Percentiles rank a stretch among this genome's conserved stretches.
Evolutionary conservation across 257 asterid genomes (phyloP).

Genomic region (Lycium barbarum): DNA sequence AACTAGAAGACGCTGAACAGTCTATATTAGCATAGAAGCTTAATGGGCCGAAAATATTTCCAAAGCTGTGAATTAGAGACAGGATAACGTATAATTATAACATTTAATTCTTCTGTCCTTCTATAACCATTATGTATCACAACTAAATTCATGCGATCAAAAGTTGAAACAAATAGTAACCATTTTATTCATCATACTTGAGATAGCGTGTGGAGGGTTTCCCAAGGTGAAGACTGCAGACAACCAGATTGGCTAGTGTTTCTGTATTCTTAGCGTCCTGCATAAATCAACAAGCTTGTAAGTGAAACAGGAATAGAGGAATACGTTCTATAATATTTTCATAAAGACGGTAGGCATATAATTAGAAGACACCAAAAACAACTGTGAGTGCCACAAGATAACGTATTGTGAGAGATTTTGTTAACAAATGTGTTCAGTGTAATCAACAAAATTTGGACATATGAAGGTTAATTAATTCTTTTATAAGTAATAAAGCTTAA

Average conservation of each 20-base stretch:
- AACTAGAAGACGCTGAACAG: background rate
- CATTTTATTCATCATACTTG: conserved; percentile 54
- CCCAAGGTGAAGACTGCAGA: conserved; percentile 96
- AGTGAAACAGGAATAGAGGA: background rate
- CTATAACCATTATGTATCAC: background rate
- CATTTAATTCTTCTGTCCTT: background rate
- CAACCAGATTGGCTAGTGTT: conserved; percentile 91
- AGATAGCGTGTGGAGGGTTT: conserved; percentile 84
- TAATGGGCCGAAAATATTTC: conserved; percentile 1
- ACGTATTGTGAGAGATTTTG: background rate
- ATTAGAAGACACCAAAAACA: background rate
- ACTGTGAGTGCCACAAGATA: background rate
- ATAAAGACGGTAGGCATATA: background rate
- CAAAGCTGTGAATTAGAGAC: background rate
- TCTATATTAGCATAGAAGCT: background rate
- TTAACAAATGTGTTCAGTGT: background rate
- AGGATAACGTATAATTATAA: background rate
- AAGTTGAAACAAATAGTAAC: background rate
- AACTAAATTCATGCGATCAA: background rate
- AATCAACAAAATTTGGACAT: background rate
- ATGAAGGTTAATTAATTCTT: background rate
- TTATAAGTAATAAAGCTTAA: no score
- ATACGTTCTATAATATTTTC: background rate
- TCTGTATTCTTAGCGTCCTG: conserved; percentile 99
- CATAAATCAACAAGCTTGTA: conserved; percentile 30